These are phyloP conservation scores for Scleromitrula shiraiana DNA, from an alignment of 2,329 filamentous ascomycete genomes.

Conservation along the genomic window DNA sequence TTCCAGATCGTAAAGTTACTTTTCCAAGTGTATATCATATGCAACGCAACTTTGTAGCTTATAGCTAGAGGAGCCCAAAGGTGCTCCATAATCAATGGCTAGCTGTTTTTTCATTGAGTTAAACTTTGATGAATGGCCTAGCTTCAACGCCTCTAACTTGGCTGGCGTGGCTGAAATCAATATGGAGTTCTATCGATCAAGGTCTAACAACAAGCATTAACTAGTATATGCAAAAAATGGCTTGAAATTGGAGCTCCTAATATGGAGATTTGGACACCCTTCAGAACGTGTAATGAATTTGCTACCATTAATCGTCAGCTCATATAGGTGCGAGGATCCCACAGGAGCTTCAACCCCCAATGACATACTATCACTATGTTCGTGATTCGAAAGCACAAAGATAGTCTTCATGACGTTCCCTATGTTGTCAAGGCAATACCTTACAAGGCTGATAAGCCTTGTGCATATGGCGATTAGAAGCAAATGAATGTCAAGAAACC, in stretches of 20 bases:
- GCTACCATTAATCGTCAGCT: slow-evolving; percentile 22
- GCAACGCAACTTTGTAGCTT: too few relatives aligned
- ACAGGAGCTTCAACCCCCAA: too few relatives aligned
- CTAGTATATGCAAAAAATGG: slow-evolving; percentile 28
- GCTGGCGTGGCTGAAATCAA: slow-evolving; percentile 45
- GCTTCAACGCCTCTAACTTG: slow-evolving; percentile 39
- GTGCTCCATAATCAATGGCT: too few relatives aligned
- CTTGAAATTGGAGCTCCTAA: slow-evolving; percentile 30
- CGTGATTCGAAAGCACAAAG: slow-evolving; percentile 20
- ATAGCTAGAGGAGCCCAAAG: too few relatives aligned
- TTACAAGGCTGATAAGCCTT: slow-evolving; percentile 19
- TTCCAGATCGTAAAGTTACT: too few relatives aligned
- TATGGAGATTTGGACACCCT: slow-evolving; percentile 27
- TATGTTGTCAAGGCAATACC: slow-evolving; percentile 18
- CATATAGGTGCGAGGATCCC: too few relatives aligned
- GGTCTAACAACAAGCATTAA: not conserved
- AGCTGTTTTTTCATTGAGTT: not conserved
- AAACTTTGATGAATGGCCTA: slow-evolving; percentile 29
- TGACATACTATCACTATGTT: slow-evolving; percentile 16
- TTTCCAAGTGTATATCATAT: too few relatives aligned
- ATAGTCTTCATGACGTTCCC: slow-evolving; percentile 18
- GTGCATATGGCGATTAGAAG: slow-evolving; percentile 11
- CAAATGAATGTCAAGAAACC: too few relatives aligned
- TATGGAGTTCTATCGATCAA: slow-evolving; percentile 41
- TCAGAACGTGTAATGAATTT: slow-evolving; percentile 20